Percentiles rank a stretch among this genome's conserved stretches.
These are phyloP conservation scores for Triticum turgidum DNA, from an alignment of 176 grass and related monocot genomes.

Conservation along the genomic window DNA sequence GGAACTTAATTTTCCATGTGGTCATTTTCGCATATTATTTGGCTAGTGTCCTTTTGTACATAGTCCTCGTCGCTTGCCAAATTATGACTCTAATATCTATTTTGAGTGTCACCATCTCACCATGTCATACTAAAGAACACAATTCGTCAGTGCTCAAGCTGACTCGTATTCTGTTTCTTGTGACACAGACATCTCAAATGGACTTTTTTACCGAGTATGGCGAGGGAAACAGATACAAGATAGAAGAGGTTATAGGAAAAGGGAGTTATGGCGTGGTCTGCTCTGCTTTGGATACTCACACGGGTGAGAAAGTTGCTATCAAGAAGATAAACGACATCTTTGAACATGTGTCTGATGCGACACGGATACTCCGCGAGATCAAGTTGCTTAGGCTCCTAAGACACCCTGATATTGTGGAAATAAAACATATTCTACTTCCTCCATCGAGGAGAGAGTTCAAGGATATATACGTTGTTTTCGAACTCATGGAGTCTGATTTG, in stretches of 20 bases:
- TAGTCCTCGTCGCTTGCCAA: background rate
- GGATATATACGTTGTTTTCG: conserved; percentile 98
- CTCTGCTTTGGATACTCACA: conserved; percentile 80
- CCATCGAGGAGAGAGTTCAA: conserved; percentile 92
- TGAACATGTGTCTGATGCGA: conserved; percentile 89
- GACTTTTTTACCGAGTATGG: conserved; percentile 98
- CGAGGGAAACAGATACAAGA: conserved; percentile 85
- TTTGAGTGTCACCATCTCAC: background rate
- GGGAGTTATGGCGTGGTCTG: conserved; percentile 97
- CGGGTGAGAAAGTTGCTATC: conserved; percentile 83
- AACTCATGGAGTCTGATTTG: conserved; percentile 98
- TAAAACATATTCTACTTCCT: conserved; percentile 93
- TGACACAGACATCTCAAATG: conserved; percentile 54
- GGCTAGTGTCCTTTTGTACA: background rate
- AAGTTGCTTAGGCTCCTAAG: conserved; percentile 92
- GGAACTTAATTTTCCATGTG: background rate
- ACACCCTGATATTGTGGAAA: conserved; percentile 95
- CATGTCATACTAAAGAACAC: background rate
- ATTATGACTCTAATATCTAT: background rate
- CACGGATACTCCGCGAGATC: conserved; percentile 89
- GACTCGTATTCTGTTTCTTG: background rate
- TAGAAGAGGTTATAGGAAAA: conserved; percentile 98
- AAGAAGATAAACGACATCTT: conserved; percentile 99
- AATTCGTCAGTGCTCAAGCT: background rate
- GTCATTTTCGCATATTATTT: background rate